Evolutionary conservation across 2,329 filamentous ascomycete genomes (phyloP), one percentile per base, ranked within the genome.

Genomic region (Apiospora sp.): DNA sequence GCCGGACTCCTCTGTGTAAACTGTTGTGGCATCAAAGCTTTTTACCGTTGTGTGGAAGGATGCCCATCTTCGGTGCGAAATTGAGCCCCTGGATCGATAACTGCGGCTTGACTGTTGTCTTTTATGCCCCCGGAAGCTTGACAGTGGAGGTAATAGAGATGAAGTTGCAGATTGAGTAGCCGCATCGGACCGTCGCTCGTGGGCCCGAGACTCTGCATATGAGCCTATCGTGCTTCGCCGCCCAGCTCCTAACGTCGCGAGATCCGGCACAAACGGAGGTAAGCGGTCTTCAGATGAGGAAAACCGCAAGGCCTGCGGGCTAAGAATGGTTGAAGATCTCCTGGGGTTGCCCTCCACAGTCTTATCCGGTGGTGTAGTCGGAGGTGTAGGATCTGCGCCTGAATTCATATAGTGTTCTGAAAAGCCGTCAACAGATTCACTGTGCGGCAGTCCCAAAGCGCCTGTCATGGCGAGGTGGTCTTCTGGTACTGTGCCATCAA

Each of bases 401-500:
- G 83, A 81, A 1, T 84, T 84, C 72, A 87, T 81, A 71, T 88
- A 88, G 2, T 84, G 82, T 72, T 91, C 88, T 2, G 84, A 82
- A 76, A 91, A 89, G 2, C 85, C 85, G 68, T 90, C 88, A 1
- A 86, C 81, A 1, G 89, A 89, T 14, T 83, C 81, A 71, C 84
- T 86, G 34, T 82, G 82, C 10, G 34, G 34, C 22, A 30, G 12
- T 2, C 82, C 80, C 10, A 88, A 78, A 46, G 84, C 84, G 12
- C 86, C 88, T 12, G 87, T 85, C 87, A 91, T 89, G 13, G 84
- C 76, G 0, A 86, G 82, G n/a, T 87, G 80, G 12, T 89, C 83
- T 6, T 84, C 83, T 0, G 86, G 83, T 22, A 87, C 76, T 0
- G 91, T 92, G 44, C 90, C 90, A 73, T 97, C 94, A 48, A 97